A percentile compares a stretch with the other conserved stretches of the same genome.
Evolutionary conservation across 306 rosid genomes (phyloP).

Genomic region (Begonia loranthoides): DNA sequence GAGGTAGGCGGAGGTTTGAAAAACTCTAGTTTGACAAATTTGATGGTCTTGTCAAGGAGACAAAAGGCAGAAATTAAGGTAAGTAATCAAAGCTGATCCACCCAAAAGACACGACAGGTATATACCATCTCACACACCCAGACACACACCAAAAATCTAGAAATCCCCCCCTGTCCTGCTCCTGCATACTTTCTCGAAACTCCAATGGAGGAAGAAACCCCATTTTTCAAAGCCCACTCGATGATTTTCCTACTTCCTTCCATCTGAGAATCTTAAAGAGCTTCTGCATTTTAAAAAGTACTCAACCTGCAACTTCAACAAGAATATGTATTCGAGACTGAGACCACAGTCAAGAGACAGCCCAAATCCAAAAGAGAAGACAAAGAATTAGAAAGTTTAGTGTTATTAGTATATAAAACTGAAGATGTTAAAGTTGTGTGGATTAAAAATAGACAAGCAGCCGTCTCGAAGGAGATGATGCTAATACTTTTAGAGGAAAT

Average conservation of each 20-base stretch:
- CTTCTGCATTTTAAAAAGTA: no score
- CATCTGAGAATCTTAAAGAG: no score
- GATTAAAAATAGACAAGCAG: conserved; percentile 12
- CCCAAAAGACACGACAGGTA: not conserved
- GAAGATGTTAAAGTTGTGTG: not conserved
- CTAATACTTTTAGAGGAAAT: conserved; percentile 1
- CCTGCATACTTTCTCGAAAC: no score
- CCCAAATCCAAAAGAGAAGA: no score
- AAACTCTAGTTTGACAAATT: conserved; percentile 33
- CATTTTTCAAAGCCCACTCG: no score
- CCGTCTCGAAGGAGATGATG: conserved; percentile 5
- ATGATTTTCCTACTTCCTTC: no score
- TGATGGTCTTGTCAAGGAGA: conserved; percentile 48
- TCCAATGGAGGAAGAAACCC: no score
- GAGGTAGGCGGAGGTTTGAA: conserved; percentile 26
- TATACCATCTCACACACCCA: not conserved
- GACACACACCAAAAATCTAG: no score
- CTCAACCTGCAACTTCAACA: no score
- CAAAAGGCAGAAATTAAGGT: conserved; percentile 35
- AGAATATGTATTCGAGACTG: no score
- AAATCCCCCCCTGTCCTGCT: no score
- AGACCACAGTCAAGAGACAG: no score
- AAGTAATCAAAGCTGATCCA: conserved; percentile 2
- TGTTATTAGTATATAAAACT: not conserved
- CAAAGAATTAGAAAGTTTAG: not conserved